Conservation (phyloP, 2,329 filamentous ascomycete genomes). For the Annulohypoxylon truncatum region DNA sequence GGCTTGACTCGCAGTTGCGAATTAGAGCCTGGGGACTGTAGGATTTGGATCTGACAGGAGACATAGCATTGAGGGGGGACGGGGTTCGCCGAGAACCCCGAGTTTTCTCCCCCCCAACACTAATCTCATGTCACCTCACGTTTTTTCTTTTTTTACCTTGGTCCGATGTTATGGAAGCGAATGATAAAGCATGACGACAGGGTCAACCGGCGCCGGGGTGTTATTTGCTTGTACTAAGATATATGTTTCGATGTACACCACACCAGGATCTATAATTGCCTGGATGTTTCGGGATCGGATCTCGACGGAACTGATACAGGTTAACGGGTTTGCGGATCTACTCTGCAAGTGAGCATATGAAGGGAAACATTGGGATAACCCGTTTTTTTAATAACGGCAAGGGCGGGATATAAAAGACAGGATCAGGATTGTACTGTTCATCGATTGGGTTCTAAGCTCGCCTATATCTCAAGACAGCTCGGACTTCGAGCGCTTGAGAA, state of each 20-base stretch:
- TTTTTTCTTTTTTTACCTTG: conserved; percentile 3
- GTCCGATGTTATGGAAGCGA: conserved; percentile 22
- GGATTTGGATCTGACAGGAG: conserved; percentile 4
- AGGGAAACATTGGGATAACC: conserved; percentile 26
- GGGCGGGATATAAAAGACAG: conserved; percentile 21
- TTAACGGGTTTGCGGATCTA: conserved; percentile 26
- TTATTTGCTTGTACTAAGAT: conserved; percentile 11
- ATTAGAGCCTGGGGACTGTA: not conserved
- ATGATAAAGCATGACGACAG: conserved; percentile 38
- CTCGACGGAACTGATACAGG: conserved; percentile 27
- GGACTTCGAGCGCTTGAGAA: not conserved
- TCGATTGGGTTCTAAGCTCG: conserved; percentile 13
- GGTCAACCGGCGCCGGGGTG: conserved; percentile 38
- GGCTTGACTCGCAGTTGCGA: conserved; percentile 29
- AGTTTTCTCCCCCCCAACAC: conserved; percentile 5
- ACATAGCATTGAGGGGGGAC: conserved; percentile 2
- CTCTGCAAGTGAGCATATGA: conserved; percentile 27
- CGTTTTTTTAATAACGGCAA: conserved; percentile 13
- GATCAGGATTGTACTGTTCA: conserved; percentile 1
- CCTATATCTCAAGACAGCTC: not conserved
- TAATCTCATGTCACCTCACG: conserved; percentile 11
- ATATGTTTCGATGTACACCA: conserved; percentile 13
- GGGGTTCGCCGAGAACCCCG: conserved; percentile 30
- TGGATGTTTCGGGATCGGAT: conserved; percentile 23
- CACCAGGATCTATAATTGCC: conserved; percentile 21